These are phyloP conservation scores for Podospora conica DNA, from an alignment of 495 filamentous ascomycete genomes.

Conservation along the genomic window DNA sequence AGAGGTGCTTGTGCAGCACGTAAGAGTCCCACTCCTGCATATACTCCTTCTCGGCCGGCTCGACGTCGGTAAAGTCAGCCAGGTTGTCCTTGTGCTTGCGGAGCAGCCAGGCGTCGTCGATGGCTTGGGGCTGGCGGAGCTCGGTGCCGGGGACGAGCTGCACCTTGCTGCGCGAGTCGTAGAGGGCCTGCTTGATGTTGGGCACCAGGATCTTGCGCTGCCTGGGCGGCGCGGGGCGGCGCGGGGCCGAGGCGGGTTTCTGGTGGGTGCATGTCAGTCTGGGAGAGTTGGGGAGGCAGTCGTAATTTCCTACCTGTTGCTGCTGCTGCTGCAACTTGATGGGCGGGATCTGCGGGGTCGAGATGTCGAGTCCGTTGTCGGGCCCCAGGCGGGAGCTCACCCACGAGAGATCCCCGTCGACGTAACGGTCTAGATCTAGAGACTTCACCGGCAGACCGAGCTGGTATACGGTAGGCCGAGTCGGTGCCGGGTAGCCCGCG, in stretches of 20 bases:
- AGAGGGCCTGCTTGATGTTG: slow-evolving; percentile 44
- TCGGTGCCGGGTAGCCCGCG: slow-evolving; percentile 6
- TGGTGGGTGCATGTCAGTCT: slow-evolving; percentile 3
- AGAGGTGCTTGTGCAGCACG: slow-evolving; percentile 40
- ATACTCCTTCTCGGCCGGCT: slow-evolving; percentile 46
- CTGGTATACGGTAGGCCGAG: slow-evolving; percentile 29
- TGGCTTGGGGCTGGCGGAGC: slow-evolving; percentile 30
- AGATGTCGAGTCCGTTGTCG: slow-evolving; percentile 26
- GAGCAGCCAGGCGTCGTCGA: slow-evolving; percentile 45
- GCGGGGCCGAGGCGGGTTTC: slow-evolving; percentile 1
- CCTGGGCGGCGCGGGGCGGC: slow-evolving; percentile 4
- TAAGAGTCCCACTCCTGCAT: slow-evolving; percentile 47
- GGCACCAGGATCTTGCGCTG: slow-evolving; percentile 36
- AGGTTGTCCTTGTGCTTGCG: slow-evolving; percentile 48
- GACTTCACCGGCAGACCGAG: slow-evolving; percentile 32
- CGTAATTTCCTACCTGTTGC: slow-evolving; percentile 2
- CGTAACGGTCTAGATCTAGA: slow-evolving; percentile 34
- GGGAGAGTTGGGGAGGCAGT: not conserved
- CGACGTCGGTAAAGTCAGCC: slow-evolving; percentile 45
- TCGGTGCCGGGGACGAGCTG: slow-evolving; percentile 40
- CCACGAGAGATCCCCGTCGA: slow-evolving; percentile 40
- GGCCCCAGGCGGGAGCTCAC: slow-evolving; percentile 34
- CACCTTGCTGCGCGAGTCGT: slow-evolving; percentile 44
- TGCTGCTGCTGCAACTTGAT: not conserved
- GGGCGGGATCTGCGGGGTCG: slow-evolving; percentile 8